Evolutionary conservation across 805 yeast genomes (phyloP).

Genomic region (Lipomyces sp.): DNA sequence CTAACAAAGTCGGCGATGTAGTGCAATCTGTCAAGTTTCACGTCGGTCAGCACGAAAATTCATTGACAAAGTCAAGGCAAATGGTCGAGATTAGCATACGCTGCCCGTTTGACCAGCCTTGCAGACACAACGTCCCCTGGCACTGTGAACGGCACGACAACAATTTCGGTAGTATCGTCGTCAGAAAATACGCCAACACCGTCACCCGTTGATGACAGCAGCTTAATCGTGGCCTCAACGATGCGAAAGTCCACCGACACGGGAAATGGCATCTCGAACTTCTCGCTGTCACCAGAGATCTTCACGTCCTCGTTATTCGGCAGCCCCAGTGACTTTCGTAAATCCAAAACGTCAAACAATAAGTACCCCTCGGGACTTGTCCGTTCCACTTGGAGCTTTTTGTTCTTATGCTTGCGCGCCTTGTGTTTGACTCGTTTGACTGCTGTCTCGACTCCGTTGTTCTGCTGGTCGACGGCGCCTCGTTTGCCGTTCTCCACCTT

Average conservation of each 20-base stretch:
- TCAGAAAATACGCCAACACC: conserved; percentile 71
- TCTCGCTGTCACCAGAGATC: conserved; percentile 14
- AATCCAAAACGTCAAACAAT: conserved; percentile 63
- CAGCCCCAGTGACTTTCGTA: conserved; percentile 48
- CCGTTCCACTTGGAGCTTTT: conserved; percentile 54
- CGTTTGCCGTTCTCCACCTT: no score
- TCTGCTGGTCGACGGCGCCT: no score
- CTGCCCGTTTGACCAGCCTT: conserved; percentile 70
- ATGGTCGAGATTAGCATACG: no score
- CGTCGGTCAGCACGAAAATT: not conserved
- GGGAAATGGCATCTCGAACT: conserved; percentile 56
- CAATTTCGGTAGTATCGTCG: conserved; percentile 53
- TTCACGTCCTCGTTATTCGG: conserved; percentile 55
- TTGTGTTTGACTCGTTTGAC: conserved; percentile 8
- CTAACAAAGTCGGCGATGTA: conserved; percentile 65
- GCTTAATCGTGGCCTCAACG: conserved; percentile 58
- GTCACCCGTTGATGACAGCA: conserved; percentile 76
- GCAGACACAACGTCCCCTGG: conserved; percentile 79
- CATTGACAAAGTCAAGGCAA: no score
- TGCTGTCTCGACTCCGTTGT: no score
- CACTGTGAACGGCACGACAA: conserved; percentile 77
- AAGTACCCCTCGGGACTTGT: conserved; percentile 81
- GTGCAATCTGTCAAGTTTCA: conserved; percentile 42
- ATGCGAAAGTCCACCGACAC: conserved; percentile 49
- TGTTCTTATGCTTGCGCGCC: conserved; percentile 52